A percentile compares a stretch with the other conserved stretches of the same genome.
phyloP scores from a whole-genome alignment of 2,329 filamentous ascomycete genomes.

The Aspergillus sp. region DNA sequence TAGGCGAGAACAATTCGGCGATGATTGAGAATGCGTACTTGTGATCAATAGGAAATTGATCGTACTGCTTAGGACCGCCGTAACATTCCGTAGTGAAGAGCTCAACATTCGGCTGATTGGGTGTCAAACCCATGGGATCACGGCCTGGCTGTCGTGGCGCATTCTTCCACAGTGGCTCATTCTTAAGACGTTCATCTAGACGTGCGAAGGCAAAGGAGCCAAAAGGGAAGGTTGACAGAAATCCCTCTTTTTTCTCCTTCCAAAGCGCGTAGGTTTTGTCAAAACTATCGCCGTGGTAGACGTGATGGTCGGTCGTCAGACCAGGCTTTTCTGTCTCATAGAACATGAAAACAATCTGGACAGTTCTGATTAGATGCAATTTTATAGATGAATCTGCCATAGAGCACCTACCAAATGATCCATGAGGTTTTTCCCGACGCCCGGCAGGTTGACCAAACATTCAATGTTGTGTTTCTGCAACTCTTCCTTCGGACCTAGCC shows the following conservation, averaged over 20 bases:
- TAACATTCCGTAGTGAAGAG: conserved; percentile 66
- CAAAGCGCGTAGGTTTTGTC: conserved; percentile 56
- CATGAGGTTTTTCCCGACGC: conserved; percentile 57
- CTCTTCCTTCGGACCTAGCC: conserved; percentile 51
- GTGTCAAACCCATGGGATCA: conserved; percentile 64
- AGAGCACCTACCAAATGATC: conserved; percentile 51
- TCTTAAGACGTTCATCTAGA: conserved; percentile 60
- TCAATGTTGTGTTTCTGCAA: conserved; percentile 48
- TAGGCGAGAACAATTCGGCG: conserved; percentile 59
- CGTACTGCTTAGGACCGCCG: conserved; percentile 60
- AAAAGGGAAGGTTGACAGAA: conserved; percentile 64
- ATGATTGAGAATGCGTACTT: conserved; percentile 62
- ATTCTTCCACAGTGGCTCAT: conserved; percentile 57
- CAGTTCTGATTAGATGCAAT: conserved; percentile 6
- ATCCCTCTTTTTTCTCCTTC: conserved; percentile 60
- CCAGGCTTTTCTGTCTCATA: conserved; percentile 58
- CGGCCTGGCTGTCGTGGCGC: conserved; percentile 53
- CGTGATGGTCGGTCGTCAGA: conserved; percentile 59
- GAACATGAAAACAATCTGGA: conserved; percentile 60
- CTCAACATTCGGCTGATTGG: conserved; percentile 61
- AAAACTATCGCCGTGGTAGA: conserved; percentile 57
- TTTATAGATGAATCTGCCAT: no score
- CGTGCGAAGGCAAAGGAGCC: conserved; percentile 63
- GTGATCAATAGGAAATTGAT: conserved; percentile 54
- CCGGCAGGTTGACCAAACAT: conserved; percentile 48